These are phyloP conservation scores for Didymella arachidicola DNA, from an alignment of 2,329 filamentous ascomycete genomes.

Conservation along the genomic window DNA sequence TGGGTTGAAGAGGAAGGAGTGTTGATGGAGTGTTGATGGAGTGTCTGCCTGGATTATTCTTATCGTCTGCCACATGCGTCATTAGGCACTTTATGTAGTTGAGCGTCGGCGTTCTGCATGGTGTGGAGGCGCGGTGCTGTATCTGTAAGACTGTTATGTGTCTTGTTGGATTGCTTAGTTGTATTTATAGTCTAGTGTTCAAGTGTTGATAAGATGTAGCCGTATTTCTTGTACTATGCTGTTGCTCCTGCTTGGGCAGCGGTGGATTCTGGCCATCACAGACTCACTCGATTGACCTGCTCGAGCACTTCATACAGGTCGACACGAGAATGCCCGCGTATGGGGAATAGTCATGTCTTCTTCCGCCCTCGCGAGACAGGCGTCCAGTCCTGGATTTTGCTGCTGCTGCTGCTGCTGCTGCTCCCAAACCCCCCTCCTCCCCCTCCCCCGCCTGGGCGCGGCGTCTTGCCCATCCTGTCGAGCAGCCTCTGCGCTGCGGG, in stretches of 20 bases:
- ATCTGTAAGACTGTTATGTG: conserved; percentile 6
- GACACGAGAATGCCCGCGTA: background rate
- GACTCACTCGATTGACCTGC: conserved; percentile 14
- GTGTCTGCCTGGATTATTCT: background rate
- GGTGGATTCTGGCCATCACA: background rate
- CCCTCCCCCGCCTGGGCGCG: conserved; percentile 27
- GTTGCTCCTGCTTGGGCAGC: background rate
- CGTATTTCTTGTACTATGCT: background rate
- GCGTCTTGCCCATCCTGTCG: conserved; percentile 46
- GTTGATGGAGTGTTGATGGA: background rate
- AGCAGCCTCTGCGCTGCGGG: conserved; percentile 71
- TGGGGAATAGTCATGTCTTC: conserved; percentile 17
- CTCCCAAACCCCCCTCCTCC: conserved; percentile 33
- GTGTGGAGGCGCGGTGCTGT: conserved; percentile 12
- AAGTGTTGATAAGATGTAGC: background rate
- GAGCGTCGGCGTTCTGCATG: conserved; percentile 34
- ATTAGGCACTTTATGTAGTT: conserved; percentile 2
- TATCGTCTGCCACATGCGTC: background rate
- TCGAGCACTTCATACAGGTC: conserved; percentile 40
- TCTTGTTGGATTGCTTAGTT: background rate
- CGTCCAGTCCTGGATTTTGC: conserved; percentile 38
- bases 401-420: conserved; percentile 7
- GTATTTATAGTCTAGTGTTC: background rate
- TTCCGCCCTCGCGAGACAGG: conserved; percentile 37
- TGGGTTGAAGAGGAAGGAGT: too few species aligned